A percentile compares a stretch with the other conserved stretches of the same genome.
These are phyloP conservation scores for Dalbergia cochinchinensis DNA, from an alignment of 306 rosid genomes.

Conservation along the genomic window DNA sequence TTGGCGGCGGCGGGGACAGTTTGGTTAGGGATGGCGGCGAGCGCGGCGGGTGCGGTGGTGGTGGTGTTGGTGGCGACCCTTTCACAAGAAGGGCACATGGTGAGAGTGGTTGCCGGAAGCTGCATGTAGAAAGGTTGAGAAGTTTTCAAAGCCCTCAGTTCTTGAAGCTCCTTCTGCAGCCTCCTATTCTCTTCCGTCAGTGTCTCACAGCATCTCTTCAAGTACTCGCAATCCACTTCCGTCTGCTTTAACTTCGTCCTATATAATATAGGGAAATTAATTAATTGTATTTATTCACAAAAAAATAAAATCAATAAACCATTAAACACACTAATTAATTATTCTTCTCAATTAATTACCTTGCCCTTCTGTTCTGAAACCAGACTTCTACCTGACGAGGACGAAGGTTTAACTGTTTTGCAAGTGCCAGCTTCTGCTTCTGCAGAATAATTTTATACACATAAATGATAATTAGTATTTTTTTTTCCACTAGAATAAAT, in stretches of 20 bases:
- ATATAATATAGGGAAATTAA: neutral
- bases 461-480: neutral
- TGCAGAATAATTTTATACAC: slow-evolving; percentile 33
- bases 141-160: slow-evolving; percentile 84
- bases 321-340: too few species aligned
- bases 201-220: slow-evolving; percentile 90
- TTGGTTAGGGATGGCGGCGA: too few species aligned
- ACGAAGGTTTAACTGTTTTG: slow-evolving; percentile 86
- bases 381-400: slow-evolving; percentile 99
- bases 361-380: slow-evolving; percentile 99
- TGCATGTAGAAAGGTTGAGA: slow-evolving; percentile 91
- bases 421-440: slow-evolving; percentile 91
- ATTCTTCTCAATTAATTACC: slow-evolving; percentile 53
- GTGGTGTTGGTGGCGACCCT: slow-evolving; percentile 67
- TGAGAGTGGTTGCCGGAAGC: slow-evolving; percentile 96
- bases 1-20: neutral
- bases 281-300: too few species aligned
- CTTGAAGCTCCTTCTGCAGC: slow-evolving; percentile 92
- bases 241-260: slow-evolving; percentile 99
- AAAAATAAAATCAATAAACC: neutral
- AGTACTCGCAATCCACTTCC: slow-evolving; percentile 94
- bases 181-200: slow-evolving; percentile 93
- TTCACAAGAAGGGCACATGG: slow-evolving; percentile 98
- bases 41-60: neutral
- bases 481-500: neutral